Evolutionary conservation across 208 protist species (phyloP).

Genomic region (Trypanosoma brucei): DNA sequence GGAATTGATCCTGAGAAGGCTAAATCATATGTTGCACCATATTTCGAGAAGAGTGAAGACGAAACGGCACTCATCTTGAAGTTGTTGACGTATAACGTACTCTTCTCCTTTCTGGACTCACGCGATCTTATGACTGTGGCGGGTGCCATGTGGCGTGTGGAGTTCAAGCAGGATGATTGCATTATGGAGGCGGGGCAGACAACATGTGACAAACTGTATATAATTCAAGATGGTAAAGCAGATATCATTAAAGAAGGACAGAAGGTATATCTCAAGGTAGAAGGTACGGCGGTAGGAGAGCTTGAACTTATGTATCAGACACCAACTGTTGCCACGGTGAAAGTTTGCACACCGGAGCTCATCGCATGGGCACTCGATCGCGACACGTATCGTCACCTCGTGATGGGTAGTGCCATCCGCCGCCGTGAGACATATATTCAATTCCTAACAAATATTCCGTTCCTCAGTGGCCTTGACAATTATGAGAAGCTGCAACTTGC

Average conservation of each 20-base stretch:
- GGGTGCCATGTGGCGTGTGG: conserved; percentile 72
- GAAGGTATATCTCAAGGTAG: conserved; percentile 85
- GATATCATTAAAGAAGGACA: conserved; percentile 88
- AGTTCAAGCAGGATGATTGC: conserved; percentile 71
- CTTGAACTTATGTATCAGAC: conserved; percentile 90
- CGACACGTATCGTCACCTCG: conserved; percentile 87
- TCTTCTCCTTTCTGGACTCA: conserved; percentile 79
- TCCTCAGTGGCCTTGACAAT: conserved; percentile 69
- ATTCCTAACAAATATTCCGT: conserved; percentile 73
- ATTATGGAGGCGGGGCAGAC: conserved; percentile 71
- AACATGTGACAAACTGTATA: conserved; percentile 82
- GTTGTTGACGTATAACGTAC: conserved; percentile 81
- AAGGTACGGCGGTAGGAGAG: conserved; percentile 83
- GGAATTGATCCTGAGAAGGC: conserved; percentile 82
- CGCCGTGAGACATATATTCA: conserved; percentile 74
- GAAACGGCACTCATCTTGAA: conserved; percentile 69
- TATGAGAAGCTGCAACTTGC: conserved; percentile 87
- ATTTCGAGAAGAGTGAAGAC: conserved; percentile 70
- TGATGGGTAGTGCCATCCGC: conserved; percentile 85
- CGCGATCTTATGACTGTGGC: conserved; percentile 67
- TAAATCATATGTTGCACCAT: conserved; percentile 72
- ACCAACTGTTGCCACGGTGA: conserved; percentile 76
- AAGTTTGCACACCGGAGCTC: conserved; percentile 64
- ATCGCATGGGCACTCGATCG: conserved; percentile 88
- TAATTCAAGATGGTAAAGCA: conserved; percentile 75